These are phyloP conservation scores for Salvia rosmarinus DNA, from an alignment of 257 asterid genomes.

Conservation along the genomic window DNA sequence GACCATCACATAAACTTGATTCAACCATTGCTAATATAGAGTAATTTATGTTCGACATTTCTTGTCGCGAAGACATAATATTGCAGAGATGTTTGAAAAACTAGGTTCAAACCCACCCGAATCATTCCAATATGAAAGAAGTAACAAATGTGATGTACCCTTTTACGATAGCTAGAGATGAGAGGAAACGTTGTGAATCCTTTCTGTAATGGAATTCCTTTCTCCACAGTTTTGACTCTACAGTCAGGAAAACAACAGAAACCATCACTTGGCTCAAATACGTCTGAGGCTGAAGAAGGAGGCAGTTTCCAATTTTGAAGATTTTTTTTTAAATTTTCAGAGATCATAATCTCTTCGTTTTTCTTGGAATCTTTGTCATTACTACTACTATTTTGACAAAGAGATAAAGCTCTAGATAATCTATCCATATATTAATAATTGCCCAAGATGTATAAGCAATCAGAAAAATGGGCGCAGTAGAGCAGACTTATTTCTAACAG, in stretches of 20 bases:
- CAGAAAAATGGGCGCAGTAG: too few species aligned
- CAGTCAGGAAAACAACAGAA: not conserved
- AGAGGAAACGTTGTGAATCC: not conserved
- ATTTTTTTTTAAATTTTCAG: not conserved
- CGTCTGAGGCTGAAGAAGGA: not conserved
- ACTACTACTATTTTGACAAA: not conserved
- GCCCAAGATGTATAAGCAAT: too few species aligned
- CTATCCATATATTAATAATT: too few species aligned
- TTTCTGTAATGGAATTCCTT: not conserved
- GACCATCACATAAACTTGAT: not conserved
- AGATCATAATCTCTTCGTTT: not conserved
- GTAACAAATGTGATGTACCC: not conserved
- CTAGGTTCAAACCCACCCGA: not conserved
- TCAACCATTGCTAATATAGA: not conserved
- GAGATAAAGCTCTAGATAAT: too few species aligned
- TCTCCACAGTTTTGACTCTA: not conserved
- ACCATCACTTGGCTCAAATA: not conserved
- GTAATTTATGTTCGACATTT: not conserved
- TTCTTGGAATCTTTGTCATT: not conserved
- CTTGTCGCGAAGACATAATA: not conserved
- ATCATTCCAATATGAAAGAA: not conserved
- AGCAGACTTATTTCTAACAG: too few species aligned
- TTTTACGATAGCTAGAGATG: not conserved
- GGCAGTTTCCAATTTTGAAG: not conserved
- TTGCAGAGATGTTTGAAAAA: conserved; percentile 1